phyloP scores from a whole-genome alignment of 768 basidiomycete species.

The Hirschioporus abietinus region DNA sequence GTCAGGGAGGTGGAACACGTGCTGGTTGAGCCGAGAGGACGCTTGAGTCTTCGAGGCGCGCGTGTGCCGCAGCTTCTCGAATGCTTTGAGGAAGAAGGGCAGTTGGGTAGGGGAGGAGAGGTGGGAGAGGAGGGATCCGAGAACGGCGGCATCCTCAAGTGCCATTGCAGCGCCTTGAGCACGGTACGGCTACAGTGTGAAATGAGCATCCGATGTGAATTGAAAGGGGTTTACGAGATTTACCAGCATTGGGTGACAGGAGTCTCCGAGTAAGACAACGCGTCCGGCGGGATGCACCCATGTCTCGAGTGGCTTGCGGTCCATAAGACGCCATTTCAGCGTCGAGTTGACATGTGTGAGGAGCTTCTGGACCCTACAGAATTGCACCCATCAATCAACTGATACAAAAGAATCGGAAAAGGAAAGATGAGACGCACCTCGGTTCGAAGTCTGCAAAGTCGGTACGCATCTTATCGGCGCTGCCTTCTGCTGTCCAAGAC shows the following conservation, averaged over 20 bases:
- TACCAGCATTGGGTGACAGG: constrained; percentile 41
- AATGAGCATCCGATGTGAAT: constrained; percentile 18
- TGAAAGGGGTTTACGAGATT: constrained; percentile 31
- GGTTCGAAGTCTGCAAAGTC: constrained; percentile 39
- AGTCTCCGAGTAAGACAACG: constrained; percentile 33
- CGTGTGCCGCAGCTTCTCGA: constrained; percentile 43
- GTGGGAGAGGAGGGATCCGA: constrained; percentile 47
- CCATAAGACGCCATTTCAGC: constrained; percentile 39
- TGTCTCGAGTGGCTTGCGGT: constrained; percentile 31
- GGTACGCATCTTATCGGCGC: constrained; percentile 36
- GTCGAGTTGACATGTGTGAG: constrained; percentile 31
- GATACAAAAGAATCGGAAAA: background rate
- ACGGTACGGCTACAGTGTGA: constrained; percentile 22
- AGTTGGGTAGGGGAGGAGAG: constrained; percentile 40
- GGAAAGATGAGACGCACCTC: constrained; percentile 17
- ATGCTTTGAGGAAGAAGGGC: constrained; percentile 40
- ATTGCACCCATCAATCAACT: background rate
- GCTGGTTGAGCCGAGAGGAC: constrained; percentile 44
- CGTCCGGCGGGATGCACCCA: constrained; percentile 33
- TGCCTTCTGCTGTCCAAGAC: constrained; percentile 37
- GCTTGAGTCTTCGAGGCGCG: constrained; percentile 47
- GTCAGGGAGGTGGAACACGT: constrained; percentile 51
- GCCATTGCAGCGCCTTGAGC: constrained; percentile 30
- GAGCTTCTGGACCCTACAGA: constrained; percentile 27
- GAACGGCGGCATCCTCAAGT: constrained; percentile 43